Conservation (phyloP, 2,329 filamentous ascomycete species). For the Phialophora macrospora region DNA sequence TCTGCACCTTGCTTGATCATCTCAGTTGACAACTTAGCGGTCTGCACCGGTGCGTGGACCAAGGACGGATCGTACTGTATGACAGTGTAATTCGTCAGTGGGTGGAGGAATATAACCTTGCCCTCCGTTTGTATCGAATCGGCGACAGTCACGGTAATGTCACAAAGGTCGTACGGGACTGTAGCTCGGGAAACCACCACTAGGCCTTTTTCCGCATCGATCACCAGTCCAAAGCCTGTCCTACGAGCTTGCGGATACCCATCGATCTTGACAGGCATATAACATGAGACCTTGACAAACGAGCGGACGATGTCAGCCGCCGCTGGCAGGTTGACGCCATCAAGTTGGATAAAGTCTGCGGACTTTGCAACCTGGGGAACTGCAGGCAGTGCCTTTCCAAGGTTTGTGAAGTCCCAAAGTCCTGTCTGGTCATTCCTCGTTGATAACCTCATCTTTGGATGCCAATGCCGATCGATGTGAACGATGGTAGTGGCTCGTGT, state of each 20-base stretch:
- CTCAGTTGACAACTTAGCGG: slow-evolving; percentile 78
- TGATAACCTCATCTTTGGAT: slow-evolving; percentile 89
- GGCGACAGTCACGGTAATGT: slow-evolving; percentile 93
- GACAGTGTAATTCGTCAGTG: slow-evolving; percentile 94
- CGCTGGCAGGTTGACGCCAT: slow-evolving; percentile 83
- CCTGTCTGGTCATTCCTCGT: slow-evolving; percentile 88
- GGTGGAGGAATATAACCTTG: slow-evolving; percentile 94
- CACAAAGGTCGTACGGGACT: slow-evolving; percentile 94
- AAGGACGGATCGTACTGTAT: slow-evolving; percentile 92
- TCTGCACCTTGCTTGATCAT: slow-evolving; percentile 90
- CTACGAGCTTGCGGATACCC: slow-evolving; percentile 95
- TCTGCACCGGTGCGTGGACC: slow-evolving; percentile 91
- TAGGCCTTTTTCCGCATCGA: slow-evolving; percentile 93
- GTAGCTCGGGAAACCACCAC: slow-evolving; percentile 93
- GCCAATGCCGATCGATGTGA: slow-evolving; percentile 94
- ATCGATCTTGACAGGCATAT: slow-evolving; percentile 93
- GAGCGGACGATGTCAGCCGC: slow-evolving; percentile 93
- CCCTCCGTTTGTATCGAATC: slow-evolving; percentile 94
- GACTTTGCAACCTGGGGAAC: slow-evolving; percentile 72
- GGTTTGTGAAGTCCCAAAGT: slow-evolving; percentile 90
- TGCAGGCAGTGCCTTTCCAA: slow-evolving; percentile 79
- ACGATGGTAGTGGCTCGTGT: slow-evolving; percentile 92
- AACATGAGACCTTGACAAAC: slow-evolving; percentile 90
- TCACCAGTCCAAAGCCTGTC: slow-evolving; percentile 94
- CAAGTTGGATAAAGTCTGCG: slow-evolving; percentile 89